Evolutionary conservation across 1,139 yeast species (phyloP), one percentile per base, ranked within the genome.

Genomic region (Entelexis paramagnoliae): DNA sequence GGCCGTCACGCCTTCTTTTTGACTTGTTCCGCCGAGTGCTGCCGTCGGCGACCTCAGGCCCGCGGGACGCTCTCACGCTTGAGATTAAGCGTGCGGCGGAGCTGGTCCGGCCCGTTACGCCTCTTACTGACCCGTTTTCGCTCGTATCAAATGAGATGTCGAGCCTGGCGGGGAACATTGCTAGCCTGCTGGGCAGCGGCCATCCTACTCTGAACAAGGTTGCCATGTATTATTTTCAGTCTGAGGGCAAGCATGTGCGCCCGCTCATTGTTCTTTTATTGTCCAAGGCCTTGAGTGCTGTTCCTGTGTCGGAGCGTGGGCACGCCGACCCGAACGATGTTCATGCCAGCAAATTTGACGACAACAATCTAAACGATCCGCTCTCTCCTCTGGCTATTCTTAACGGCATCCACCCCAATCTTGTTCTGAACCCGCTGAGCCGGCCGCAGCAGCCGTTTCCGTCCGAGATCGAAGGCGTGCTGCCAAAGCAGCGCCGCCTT

Each of bases 91-190:
- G 89, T 2, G 95, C 93, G 0, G 85, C 86, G 58, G 81, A 79
- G 63, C 70, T 88, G 60, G 95, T 88, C 14, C 83, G 84, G 58
- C 95, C 96, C 0, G 69, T 71, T 39, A 64, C 72, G 24, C 70
- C 77, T 50, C 66, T 76, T 49, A 73, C 75, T 43, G 96, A 91
- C 66, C 98, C 98, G 11, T 80, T 91, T 56, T 81, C 93, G 14
- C 77, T 89, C 49, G 98, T 91, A n/a, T 83, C 95, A 45, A 83
- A 84, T 61, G 98, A 91, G 64, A 91, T 91, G 98, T 82, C 91
- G 20, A 80, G 79, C 42, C 70, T 91, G 62, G 96, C 96, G 32
- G 79, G 79, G 64, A 87, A 88, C 63, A 93, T 91, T 57, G 94
- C 95, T 46, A 72, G 76, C 32, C 74, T 91, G 54, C 81, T 91